Evolutionary conservation across 2,329 filamentous ascomycete genomes (phyloP), one percentile per base, ranked within the genome.

Genomic region (Dactylellina cionopaga): DNA sequence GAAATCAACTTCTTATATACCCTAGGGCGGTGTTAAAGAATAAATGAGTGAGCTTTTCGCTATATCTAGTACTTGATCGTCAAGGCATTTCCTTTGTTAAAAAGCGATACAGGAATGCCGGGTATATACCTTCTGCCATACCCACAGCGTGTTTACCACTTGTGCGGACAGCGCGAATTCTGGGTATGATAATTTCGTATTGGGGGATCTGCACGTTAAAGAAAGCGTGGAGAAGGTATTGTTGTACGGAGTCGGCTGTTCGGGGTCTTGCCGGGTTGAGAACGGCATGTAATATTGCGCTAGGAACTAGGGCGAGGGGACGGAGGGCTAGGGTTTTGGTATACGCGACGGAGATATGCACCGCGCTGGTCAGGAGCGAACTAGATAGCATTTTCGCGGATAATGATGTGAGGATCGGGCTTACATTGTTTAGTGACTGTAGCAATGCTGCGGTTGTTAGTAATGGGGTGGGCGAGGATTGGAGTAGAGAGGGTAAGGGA

Each of bases 81-180:
- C n/a, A n/a, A n/a, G n/a, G n/a, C n/a, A n/a, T n/a, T n/a, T n/a
- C n/a, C n/a, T n/a, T 1, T 82, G 85, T 19, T 80, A 81, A 25
- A 86, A 86, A 77, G 87, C 86, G 4, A 81, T 88, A 9, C 79
- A 81, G 5, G 86, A 88, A n/a, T 77, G 85, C 86, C 3, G 80
- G 81, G 13, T 78, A 88, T 39, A 81, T 83, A 39, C 77, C 83
- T 0, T 77, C 77, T 2, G 81, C 87, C 54, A 87, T 90, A 90
- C 88, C 2, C 88, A 90, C 76, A 82, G 89, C 39, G 87, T 90
- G 6, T 85, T 87, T 19, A 89, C 87, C 0, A 90, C 88, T 3
- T 90, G 88, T 77, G 90, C 88, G 6, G 86, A 90, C 77, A 89
- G 87, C 74, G 87, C 87, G 13, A 90, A 90, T 77, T 88, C 88